Percentiles rank a stretch among this genome's conserved stretches.
Evolutionary conservation across 2,329 filamentous ascomycete species (phyloP).

Genomic region (Verticillium albo-atrum): DNA sequence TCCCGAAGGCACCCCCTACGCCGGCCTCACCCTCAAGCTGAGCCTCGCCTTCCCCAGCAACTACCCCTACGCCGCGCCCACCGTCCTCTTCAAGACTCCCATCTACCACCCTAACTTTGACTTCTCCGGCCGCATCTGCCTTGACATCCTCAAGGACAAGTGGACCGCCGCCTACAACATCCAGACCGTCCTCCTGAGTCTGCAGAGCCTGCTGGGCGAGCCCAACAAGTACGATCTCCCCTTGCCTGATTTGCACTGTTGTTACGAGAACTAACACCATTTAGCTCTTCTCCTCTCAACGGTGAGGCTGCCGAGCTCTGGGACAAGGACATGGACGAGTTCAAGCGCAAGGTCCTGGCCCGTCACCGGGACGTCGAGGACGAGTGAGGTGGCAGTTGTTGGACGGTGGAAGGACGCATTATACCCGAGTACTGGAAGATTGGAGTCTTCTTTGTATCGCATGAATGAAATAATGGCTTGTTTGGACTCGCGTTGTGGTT

Average conservation of each 20-base stretch:
- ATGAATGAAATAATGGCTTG: constrained; percentile 14
- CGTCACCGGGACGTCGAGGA: constrained; percentile 63
- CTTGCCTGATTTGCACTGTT: neutral
- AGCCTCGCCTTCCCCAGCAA: constrained; percentile 85
- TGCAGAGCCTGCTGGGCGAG: constrained; percentile 93
- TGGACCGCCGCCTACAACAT: constrained; percentile 99
- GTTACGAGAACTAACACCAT: neutral
- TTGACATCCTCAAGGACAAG: constrained; percentile 98
- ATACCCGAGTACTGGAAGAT: constrained; percentile 27
- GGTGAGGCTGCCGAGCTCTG: constrained; percentile 94
- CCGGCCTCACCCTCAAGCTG: constrained; percentile 84
- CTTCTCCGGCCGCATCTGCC: constrained; percentile 92
- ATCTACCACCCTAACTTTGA: constrained; percentile 99
- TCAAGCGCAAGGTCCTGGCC: constrained; percentile 69
- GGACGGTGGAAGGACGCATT: constrained; percentile 2
- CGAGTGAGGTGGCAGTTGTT: constrained; percentile 34
- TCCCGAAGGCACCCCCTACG: constrained; percentile 87
- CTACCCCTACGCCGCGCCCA: constrained; percentile 89
- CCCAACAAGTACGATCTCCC: constrained; percentile 81
- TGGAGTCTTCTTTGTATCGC: constrained; percentile 33
- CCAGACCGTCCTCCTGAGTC: constrained; percentile 83
- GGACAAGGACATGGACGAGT: constrained; percentile 83
- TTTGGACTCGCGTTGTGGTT: constrained; percentile 19
- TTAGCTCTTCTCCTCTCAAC: constrained; percentile 86
- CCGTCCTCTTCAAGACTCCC: constrained; percentile 94